Conservation (phyloP, 805 yeast genomes). For the Kodamaea jinghongensis region DNA sequence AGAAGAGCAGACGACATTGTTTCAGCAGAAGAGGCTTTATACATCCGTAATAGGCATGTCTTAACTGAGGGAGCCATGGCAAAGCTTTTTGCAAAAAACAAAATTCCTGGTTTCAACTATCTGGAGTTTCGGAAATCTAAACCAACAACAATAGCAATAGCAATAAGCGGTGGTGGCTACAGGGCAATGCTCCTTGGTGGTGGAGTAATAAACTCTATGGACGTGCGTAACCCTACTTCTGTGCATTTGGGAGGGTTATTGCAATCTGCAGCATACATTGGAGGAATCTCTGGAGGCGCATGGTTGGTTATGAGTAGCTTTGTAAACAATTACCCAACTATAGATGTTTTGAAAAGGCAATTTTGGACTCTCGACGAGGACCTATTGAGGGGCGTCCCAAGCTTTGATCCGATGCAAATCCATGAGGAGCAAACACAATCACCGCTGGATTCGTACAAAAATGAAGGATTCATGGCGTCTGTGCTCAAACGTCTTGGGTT, state of each 20-base stretch:
- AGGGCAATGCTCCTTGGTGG: slow-evolving; percentile 60
- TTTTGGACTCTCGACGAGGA: slow-evolving; percentile 47
- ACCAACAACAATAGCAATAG: slow-evolving; percentile 34
- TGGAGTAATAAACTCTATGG: slow-evolving; percentile 53
- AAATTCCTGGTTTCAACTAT: slow-evolving; percentile 33
- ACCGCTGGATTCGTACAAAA: too few species aligned
- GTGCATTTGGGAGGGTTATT: slow-evolving; percentile 47
- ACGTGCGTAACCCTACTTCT: slow-evolving; percentile 39
- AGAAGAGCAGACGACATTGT: slow-evolving; percentile 18
- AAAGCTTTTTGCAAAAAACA: slow-evolving; percentile 26
- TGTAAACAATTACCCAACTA: slow-evolving; percentile 29
- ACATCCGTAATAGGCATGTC: slow-evolving; percentile 27
- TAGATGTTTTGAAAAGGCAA: slow-evolving; percentile 21
- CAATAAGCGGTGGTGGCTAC: slow-evolving; percentile 53
- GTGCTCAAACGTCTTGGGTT: neutral
- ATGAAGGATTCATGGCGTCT: neutral
- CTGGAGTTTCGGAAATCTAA: slow-evolving; percentile 16
- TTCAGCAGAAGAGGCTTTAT: slow-evolving; percentile 21
- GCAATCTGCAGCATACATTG: slow-evolving; percentile 54
- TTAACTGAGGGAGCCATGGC: slow-evolving; percentile 27
- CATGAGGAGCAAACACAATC: too few species aligned
- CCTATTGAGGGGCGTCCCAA: slow-evolving; percentile 56
- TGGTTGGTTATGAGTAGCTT: slow-evolving; percentile 58
- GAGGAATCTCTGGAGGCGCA: slow-evolving; percentile 71
- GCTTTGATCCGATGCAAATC: slow-evolving; percentile 35